Base-by-base conservation (phyloP, 1,139 yeast genomes). In the Hansenula lynferdii region DNA sequence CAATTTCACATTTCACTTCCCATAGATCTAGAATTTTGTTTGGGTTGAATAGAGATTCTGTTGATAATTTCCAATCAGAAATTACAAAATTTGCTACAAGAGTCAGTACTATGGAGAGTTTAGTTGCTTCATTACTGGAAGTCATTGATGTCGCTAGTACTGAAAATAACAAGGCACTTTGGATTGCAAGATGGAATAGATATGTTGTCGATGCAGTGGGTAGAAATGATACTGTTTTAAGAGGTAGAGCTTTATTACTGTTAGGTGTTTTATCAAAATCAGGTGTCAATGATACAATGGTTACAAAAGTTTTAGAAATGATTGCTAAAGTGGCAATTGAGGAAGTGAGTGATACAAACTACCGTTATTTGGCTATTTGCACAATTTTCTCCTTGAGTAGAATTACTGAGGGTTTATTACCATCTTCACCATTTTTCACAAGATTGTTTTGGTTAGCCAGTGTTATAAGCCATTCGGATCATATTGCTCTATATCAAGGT, bases 11-110 rank as follows among this genome's bases (percentile, higher is more conserved):
- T 39, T 72, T 86, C 45, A 77, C 85, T 39, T 79, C 85, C 10
- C 86, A 84, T 40, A 72, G 90, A 53, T 82, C 85, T 5, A 79
- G 77, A 49, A 74, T 85, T 69, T 64, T 85, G 44, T 85, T 85
- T 62, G 96, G 96, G 0, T 66, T 85, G 45, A 79, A 80, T n/a
- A 77, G 87, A 49, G 90, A 82, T 29, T 68, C 64, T 39, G 68
- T 69, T 33, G 62, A 64, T 24, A 52, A 62, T 15, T 54, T 57
- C 34, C 57, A 56, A 30, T 60, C 64, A 12, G 68, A 64, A 42
- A 61, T 69, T 27, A 66, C 64, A 21, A 67, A 70, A 15, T 69
- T 76, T 38, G 69, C 73, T 30, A 74, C 77, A 36, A 77, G 78
- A 39, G 69, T 73, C 19, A 65, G 64, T 37, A 70, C 77, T 21